phyloP scores from a whole-genome alignment of 345 rosid genomes.

The Eucalyptus virginea region DNA sequence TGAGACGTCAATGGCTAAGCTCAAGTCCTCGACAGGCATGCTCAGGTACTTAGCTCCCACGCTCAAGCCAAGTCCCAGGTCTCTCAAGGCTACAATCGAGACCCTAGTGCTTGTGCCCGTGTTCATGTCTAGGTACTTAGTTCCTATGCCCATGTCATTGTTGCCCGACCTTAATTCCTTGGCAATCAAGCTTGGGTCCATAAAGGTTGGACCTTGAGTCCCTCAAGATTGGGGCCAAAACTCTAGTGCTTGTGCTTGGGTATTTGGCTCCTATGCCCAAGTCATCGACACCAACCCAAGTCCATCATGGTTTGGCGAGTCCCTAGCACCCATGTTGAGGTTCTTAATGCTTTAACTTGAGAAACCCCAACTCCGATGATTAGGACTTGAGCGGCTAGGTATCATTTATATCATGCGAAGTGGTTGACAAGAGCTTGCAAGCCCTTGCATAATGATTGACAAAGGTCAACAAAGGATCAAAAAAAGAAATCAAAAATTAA shows the following conservation, averaged over 20 bases:
- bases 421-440: not conserved
- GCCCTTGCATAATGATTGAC: not conserved
- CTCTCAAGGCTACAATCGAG: not conserved
- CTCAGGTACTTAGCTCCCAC: not conserved
- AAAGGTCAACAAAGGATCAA: not conserved
- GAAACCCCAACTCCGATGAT: not conserved
- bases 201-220: not conserved
- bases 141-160: not conserved
- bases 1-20: too few species aligned
- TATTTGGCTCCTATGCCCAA: not conserved
- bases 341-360: not conserved
- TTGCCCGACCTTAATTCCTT: not conserved
- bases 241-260: not conserved
- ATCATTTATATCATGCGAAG: fast-evolving
- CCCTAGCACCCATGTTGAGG: too few species aligned
- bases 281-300: not conserved
- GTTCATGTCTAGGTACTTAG: not conserved
- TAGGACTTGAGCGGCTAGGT: fast-evolving
- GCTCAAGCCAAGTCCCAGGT: fast-evolving
- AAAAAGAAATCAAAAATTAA: too few species aligned
- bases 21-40: too few species aligned
- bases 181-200: fast-evolving
- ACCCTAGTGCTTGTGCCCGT: fast-evolving
- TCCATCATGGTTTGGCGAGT: fast-evolving
- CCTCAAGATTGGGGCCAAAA: not conserved